Base-by-base conservation (phyloP, 2,329 filamentous ascomycete genomes). In the Apiospora sp. region DNA sequence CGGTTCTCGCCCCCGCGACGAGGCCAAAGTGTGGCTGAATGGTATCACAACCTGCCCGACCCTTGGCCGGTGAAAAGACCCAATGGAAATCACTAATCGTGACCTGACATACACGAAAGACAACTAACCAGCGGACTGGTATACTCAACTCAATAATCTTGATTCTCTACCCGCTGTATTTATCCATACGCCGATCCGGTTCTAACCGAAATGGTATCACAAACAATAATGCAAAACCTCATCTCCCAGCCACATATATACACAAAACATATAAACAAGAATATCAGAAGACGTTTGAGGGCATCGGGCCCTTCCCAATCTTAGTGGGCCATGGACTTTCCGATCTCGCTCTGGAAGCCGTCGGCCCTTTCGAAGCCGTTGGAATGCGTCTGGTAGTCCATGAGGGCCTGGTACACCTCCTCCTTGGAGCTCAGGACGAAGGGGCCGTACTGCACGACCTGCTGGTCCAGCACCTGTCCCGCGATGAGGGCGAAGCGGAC, bases 351-450 rank as follows among this genome's bases (percentile, higher is more conserved):
- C 78, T 90, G 84, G 92, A 92, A 95, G 22, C 89, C 88, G 74
- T 88, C 86, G 1, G 91, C 91, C 73, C 91, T 85, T 83, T 93
- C 92, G 77, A 93, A 93, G 0, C 92, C 92, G 82, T 93, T 93
- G 34, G 86, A 85, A 64, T 87, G 85, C 48, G 85, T 89, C 79
- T 91, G 90, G 77, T 88, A 93, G 79, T 93, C 92, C 73, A 89
- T 83, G 82, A 93, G 86, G 1, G 92, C 91, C 82, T 93, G 87
- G 73, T 91, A 88, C 8, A 93, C 89, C 75, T 91, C 88, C 72
- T 91, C 89, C 74, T 90, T 84, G 24, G 86, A 87, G 71, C 85
- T 92, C 71, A 92, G 81, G 10, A 93, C 92, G 78, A 93, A 93
- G 0, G 92, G 92, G 0, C 92, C 92, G 77, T 93, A 92, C 83